A percentile compares a stretch with the other conserved stretches of the same genome.
Evolutionary conservation across 805 yeast genomes (phyloP).

Genomic region (Ogataea henricii): DNA sequence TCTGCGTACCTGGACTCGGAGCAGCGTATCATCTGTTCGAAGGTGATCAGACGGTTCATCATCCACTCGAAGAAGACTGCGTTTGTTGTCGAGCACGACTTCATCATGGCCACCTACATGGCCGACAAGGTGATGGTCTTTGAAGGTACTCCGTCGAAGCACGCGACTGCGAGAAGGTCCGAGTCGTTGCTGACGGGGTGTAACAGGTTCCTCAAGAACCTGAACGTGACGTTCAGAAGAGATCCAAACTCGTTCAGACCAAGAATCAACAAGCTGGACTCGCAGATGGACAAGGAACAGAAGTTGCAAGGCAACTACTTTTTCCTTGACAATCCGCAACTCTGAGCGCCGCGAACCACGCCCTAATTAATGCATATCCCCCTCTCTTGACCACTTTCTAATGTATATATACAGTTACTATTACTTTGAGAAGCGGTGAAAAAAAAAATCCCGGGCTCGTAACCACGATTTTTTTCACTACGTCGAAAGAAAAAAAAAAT

Average conservation of each 20-base stretch:
- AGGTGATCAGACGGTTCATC: slow-evolving; percentile 95
- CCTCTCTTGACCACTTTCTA: background rate
- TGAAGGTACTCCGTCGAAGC: slow-evolving; percentile 89
- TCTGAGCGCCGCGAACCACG: slow-evolving; percentile 17
- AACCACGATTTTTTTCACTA: background rate
- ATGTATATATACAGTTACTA: slow-evolving; percentile 1
- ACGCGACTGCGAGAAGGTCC: slow-evolving; percentile 84
- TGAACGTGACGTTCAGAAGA: slow-evolving; percentile 98
- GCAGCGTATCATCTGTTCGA: slow-evolving; percentile 98
- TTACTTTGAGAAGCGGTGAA: background rate
- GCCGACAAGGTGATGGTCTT: slow-evolving; percentile 99
- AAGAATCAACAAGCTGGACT: slow-evolving; percentile 94
- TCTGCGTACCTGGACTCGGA: slow-evolving; percentile 98
- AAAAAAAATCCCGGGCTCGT: slow-evolving; percentile 5
- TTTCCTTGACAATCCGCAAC: slow-evolving; percentile 76
- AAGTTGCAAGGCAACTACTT: slow-evolving; percentile 90
- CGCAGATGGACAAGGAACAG: slow-evolving; percentile 99
- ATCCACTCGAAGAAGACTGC: slow-evolving; percentile 98
- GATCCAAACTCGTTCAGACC: slow-evolving; percentile 99
- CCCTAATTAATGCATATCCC: slow-evolving; percentile 3
- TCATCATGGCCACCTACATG: slow-evolving; percentile 98
- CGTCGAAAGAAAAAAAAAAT: background rate
- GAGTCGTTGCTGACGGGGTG: slow-evolving; percentile 96
- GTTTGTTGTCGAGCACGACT: slow-evolving; percentile 99
- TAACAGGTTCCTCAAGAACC: slow-evolving; percentile 93